Evolutionary conservation across 192 early-diverging fungal genomes (phyloP), one percentile per base, ranked within the genome.

Genomic region (Umbelopsis ramanniana): DNA sequence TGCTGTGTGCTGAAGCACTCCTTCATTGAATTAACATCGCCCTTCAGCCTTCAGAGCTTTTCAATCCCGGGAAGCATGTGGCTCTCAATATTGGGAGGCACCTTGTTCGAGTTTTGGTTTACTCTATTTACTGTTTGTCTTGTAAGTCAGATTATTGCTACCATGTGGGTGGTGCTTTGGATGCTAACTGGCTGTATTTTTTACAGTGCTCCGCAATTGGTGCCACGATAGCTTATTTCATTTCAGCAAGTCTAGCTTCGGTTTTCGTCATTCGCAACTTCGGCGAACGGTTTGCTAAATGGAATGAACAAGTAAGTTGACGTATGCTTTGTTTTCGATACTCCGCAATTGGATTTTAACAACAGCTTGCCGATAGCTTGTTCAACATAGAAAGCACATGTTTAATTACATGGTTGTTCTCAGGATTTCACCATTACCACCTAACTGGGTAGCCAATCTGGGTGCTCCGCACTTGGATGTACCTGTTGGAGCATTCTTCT

Each of bases 61-160:
- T 88, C 87, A 40, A 84, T 88, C 23, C 87, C 87, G 35, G 87
- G 87, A 24, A 86, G 85, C 45, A 88, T 88, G 87, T 88, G 87
- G 87, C 76, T 88, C 54, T 85, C 81, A 45, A 81, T 88, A 22
- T 73, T 88, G 9, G 85, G 85, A 69, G 87, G 87, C 17, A 79
- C 87, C 22, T 63, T 88, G 14, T 88, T 88, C 63, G 68, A 81
- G 23, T 84, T 88, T 55, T 83, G 84, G 79, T 52, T 82, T 11
- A 77, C 85, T 2, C 60, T 88, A 52, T 69, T 84, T 35, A 79
- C 81, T 23, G 83, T 88, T 10, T 84, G 80, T 2, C 6, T 82
- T 70, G 86, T 86, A 76, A 67, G 69, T 35, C 52, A 14, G 52
- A 7, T 21, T 21, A 45, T 38, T 43, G 21, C 14, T 17, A 17